Conservation (phyloP, 1,284 basidiomycete species). For the Ceratobasidium sp. region DNA sequence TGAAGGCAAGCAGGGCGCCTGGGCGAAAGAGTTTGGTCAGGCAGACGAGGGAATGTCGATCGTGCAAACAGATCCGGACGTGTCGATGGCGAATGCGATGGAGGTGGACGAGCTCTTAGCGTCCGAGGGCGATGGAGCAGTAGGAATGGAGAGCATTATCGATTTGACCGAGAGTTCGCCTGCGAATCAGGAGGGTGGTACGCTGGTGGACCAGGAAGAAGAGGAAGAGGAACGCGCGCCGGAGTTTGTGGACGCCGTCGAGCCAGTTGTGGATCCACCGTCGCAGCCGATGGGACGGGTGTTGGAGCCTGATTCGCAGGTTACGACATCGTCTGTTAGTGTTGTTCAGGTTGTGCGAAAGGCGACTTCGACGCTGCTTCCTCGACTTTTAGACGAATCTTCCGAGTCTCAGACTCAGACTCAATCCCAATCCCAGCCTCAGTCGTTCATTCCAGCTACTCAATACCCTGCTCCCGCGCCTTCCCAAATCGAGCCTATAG, state of each 20-base stretch:
- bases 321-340: not conserved
- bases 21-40: not conserved
- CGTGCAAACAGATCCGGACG: slow-evolving; percentile 12
- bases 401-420: not conserved
- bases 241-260: not conserved
- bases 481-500: not conserved
- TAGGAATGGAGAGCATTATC: slow-evolving; percentile 13
- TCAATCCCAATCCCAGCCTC: not conserved
- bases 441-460: not conserved
- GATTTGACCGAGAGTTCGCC: not conserved
- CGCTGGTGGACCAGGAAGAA: too few species aligned
- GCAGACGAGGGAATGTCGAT: not conserved
- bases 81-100: slow-evolving; percentile 26
- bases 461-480: not conserved
- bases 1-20: not conserved
- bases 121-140: not conserved
- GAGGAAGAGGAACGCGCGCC: too few species aligned
- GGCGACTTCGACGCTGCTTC: not conserved
- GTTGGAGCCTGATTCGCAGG: not conserved
- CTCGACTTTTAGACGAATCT: not conserved
- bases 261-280: not conserved
- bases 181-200: too few species aligned
- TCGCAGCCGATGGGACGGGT: not conserved
- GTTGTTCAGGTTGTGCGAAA: not conserved
- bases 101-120: slow-evolving; percentile 31